These are phyloP conservation scores for Boletus vinaceobasis DNA, from an alignment of 768 basidiomycete species.

Conservation along the genomic window DNA sequence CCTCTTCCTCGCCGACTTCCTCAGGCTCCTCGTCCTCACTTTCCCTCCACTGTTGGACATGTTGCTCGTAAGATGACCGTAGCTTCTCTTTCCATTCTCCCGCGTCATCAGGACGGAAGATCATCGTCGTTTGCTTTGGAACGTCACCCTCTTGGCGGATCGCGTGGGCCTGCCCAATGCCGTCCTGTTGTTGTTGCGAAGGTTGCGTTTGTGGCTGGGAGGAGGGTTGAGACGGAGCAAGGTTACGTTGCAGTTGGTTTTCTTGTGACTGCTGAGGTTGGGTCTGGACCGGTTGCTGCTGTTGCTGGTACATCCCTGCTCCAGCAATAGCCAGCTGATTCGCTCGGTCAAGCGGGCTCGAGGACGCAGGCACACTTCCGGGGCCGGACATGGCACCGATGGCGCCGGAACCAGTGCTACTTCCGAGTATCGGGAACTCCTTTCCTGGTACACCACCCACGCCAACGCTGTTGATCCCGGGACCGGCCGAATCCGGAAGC, in stretches of 20 bases:
- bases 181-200: conserved; percentile 21
- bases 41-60: conserved; percentile 41
- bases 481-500: conserved; percentile 57
- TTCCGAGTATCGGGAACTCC: conserved; percentile 65
- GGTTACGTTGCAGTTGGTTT: conserved; percentile 25
- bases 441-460: conserved; percentile 38
- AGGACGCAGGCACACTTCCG: conserved; percentile 45
- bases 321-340: conserved; percentile 35
- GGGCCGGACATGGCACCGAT: conserved; percentile 52
- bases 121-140: conserved; percentile 52
- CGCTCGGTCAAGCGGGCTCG: conserved; percentile 51
- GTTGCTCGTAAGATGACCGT: conserved; percentile 56
- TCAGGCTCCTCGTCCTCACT: conserved; percentile 58
- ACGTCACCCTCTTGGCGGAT: conserved; percentile 16
- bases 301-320: conserved; percentile 41
- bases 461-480: conserved; percentile 43
- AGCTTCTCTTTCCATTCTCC: conserved; percentile 85
- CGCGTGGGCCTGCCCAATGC: conserved; percentile 8
- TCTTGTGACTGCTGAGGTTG: conserved; percentile 31
- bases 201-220: conserved; percentile 18
- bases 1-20: conserved; percentile 65
- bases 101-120: conserved; percentile 83
- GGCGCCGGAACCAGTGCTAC: conserved; percentile 20
- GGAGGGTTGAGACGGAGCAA: conserved; percentile 34
- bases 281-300: conserved; percentile 26